phyloP scores from a whole-genome alignment of 108 stramenopile genomes.

The Cyclotella sp. region DNA sequence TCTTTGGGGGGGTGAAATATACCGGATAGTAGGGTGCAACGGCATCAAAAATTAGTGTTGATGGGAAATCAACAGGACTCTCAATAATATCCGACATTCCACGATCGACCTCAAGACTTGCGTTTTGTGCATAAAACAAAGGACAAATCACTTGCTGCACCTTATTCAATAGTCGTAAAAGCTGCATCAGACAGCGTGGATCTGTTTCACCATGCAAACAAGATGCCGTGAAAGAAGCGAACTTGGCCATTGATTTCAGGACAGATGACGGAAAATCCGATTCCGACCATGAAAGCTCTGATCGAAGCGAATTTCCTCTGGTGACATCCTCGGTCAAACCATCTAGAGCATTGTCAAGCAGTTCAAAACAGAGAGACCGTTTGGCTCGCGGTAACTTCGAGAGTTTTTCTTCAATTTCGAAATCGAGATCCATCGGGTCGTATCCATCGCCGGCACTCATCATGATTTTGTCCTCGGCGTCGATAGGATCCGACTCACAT shows the following conservation, averaged over 20 bases:
- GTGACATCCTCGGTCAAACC: conserved; percentile 41
- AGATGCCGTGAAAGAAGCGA: conserved; percentile 60
- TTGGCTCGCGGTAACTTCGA: conserved; percentile 71
- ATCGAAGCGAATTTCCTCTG: conserved; percentile 18
- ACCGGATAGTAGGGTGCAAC: conserved; percentile 89
- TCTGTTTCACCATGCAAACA: conserved; percentile 91
- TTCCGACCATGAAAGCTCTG: background rate
- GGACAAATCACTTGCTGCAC: conserved; percentile 56
- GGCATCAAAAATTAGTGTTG: conserved; percentile 77
- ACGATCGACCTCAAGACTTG: conserved; percentile 8
- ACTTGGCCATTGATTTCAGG: conserved; percentile 46
- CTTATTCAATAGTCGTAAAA: conserved; percentile 67
- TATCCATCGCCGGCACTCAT: conserved; percentile 47
- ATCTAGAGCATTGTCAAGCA: conserved; percentile 59
- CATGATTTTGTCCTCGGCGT: conserved; percentile 23
- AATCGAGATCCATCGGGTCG: conserved; percentile 25
- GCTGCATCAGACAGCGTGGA: conserved; percentile 85
- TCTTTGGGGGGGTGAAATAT: conserved; percentile 86
- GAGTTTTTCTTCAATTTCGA: conserved; percentile 59
- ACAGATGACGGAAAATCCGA: conserved; percentile 14
- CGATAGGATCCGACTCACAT: conserved; percentile 52
- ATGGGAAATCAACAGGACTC: conserved; percentile 54
- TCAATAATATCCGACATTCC: conserved; percentile 4
- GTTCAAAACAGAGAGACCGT: conserved; percentile 72
- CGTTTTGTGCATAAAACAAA: conserved; percentile 30